These are phyloP conservation scores for Diaporthe amygdali DNA, from an alignment of 2,329 filamentous ascomycete genomes.

Conservation along the genomic window DNA sequence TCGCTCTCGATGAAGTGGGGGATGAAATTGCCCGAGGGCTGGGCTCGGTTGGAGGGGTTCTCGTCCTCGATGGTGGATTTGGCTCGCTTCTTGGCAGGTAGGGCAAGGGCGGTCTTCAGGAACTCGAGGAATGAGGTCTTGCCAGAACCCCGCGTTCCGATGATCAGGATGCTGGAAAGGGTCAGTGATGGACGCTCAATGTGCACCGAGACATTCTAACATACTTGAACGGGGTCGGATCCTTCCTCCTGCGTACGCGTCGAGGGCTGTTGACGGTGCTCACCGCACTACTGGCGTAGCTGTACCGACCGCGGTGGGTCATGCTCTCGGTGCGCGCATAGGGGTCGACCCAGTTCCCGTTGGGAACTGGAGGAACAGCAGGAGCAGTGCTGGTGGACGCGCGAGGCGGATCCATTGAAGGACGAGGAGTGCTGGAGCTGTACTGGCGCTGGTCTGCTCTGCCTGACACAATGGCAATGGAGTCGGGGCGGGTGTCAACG, in stretches of 20 bases:
- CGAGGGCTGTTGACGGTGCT: constrained; percentile 94
- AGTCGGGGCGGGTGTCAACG: constrained; percentile 69
- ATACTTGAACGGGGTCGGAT: constrained; percentile 98
- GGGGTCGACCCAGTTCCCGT: constrained; percentile 70
- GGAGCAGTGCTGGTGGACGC: constrained; percentile 49
- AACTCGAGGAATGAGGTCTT: constrained; percentile 98
- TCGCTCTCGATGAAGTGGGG: constrained; percentile 94
- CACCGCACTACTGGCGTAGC: constrained; percentile 90
- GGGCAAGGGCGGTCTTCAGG: constrained; percentile 81
- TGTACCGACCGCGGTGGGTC: constrained; percentile 94
- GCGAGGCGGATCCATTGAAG: constrained; percentile 58
- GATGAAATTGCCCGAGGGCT: constrained; percentile 74
- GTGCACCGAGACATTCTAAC: constrained; percentile 42
- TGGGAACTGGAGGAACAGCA: constrained; percentile 61
- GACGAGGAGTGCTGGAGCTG: constrained; percentile 42
- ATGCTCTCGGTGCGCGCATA: constrained; percentile 91
- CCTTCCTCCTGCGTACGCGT: constrained; percentile 90
- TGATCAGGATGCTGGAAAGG: constrained; percentile 76
- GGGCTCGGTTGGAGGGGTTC: constrained; percentile 56
- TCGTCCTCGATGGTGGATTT: constrained; percentile 62
- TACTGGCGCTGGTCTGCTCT: constrained; percentile 42
- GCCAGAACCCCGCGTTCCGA: constrained; percentile 85
- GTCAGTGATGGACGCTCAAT: constrained; percentile 14
- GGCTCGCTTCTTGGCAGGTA: constrained; percentile 79
- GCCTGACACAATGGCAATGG: constrained; percentile 62